Percentiles rank a stretch among this genome's conserved stretches.
Conservation (phyloP, 768 basidiomycete species). For the Serendipita sp. region DNA sequence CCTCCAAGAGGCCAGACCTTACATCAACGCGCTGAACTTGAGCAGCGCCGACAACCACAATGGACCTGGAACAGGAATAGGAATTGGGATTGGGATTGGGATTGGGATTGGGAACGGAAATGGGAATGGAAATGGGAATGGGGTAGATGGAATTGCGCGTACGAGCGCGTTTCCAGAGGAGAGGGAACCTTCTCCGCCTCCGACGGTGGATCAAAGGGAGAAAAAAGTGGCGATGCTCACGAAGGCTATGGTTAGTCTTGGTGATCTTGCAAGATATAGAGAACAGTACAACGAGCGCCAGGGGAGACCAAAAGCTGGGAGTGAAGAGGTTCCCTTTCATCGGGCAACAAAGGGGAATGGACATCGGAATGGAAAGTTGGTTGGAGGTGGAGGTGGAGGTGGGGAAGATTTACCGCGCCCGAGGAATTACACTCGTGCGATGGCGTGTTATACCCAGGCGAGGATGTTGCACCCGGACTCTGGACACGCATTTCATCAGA, state of each 20-base stretch:
- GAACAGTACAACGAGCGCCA: conserved; percentile 73
- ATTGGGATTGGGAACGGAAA: conserved; percentile 13
- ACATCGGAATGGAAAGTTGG: too few relatives aligned
- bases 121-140: background rate
- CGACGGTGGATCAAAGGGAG: conserved; percentile 37
- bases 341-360: background rate
- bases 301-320: conserved; percentile 44
- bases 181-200: conserved; percentile 14
- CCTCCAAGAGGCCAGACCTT: conserved; percentile 45
- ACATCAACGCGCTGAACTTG: conserved; percentile 44
- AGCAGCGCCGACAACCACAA: conserved; percentile 16
- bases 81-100: conserved; percentile 15
- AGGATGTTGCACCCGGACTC: conserved; percentile 66
- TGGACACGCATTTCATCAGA: conserved; percentile 90
- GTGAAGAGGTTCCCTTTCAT: background rate
- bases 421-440: conserved; percentile 57
- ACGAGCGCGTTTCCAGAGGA: conserved; percentile 36
- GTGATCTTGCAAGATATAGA: conserved; percentile 86
- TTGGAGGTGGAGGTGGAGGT: background rate
- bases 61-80: conserved; percentile 14
- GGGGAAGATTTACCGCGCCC: conserved; percentile 27
- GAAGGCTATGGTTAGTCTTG: conserved; percentile 81
- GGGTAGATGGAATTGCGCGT: conserved; percentile 13
- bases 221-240: conserved; percentile 58
- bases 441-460: conserved; percentile 74